Evolutionary conservation across 345 rosid genomes (phyloP), one percentile per base, ranked within the genome.

Genomic region (Erodium maritimum): DNA sequence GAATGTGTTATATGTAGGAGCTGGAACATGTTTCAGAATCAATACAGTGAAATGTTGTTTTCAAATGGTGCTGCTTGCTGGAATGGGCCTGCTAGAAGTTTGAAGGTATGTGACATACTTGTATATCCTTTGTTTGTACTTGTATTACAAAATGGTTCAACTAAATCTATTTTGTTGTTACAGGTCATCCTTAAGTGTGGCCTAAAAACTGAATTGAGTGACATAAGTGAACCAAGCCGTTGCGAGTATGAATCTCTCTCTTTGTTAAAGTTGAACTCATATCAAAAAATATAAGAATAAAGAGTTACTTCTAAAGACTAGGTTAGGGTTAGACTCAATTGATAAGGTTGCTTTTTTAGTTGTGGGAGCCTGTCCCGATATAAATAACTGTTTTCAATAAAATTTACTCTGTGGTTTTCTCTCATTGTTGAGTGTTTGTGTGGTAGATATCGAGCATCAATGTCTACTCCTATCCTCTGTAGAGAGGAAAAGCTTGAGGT

Each of bases 81-180:
- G 97, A 94, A 94, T 68, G 99, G 99, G 60, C 97, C 97, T 2
- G 86, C 85, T 66, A 76, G 99, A 79, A 87, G 96, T 69, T 24
- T 90, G 63, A 87, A 85, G 96, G 99, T 85, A 73, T 16, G 18
- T 50, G 2, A 2, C 34, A 0, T 17, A 17, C 37, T 22, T 21
- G 21, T 52, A 21, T 19, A 6, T n/a, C 5, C n/a, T n/a, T n/a
- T n/a, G n/a, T n/a, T n/a, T n/a, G n/a, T n/a, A n/a, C n/a, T n/a
- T n/a, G n/a, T n/a, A n/a, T n/a, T n/a, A n/a, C n/a, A n/a, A n/a
- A n/a, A n/a, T n/a, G n/a, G n/a, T n/a, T n/a, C n/a, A n/a, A n/a
- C n/a, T n/a, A 16, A 58, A 19, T 17, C 12, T 1, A 14, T 22
- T 17, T 17, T 23, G 17, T 33, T 3, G 21, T 66, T 56, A 52